These are phyloP conservation scores for Takashimella tepidaria DNA, from an alignment of 1,284 basidiomycete species.

Conservation along the genomic window DNA sequence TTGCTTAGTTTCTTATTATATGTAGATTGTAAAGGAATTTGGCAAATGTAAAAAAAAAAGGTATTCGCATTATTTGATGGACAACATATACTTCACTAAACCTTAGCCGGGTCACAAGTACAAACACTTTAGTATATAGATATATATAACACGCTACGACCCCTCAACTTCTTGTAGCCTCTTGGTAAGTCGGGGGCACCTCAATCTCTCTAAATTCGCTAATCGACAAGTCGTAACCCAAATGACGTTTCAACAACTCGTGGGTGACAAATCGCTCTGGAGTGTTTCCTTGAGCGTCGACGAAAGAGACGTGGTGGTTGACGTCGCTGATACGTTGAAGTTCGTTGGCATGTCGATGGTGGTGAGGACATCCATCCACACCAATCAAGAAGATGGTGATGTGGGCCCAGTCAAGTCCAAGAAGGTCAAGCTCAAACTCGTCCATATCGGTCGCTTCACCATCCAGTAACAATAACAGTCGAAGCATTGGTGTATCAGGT, in stretches of 20 bases:
- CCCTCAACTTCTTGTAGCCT: no score
- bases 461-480: constrained; percentile 19
- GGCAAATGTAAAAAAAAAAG: no score
- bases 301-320: constrained; percentile 22
- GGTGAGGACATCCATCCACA: constrained; percentile 22
- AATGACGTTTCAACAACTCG: constrained; percentile 16
- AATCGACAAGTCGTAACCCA: constrained; percentile 14
- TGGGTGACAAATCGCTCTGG: constrained; percentile 25
- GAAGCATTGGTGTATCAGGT: constrained; percentile 18
- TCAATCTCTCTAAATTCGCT: constrained; percentile 12
- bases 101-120: no score
- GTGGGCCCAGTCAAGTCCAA: constrained; percentile 19
- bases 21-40: no score
- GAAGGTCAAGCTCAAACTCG: constrained; percentile 23
- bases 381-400: constrained; percentile 25
- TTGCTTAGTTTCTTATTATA: no score
- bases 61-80: no score
- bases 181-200: constrained; percentile 8
- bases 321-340: constrained; percentile 18
- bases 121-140: no score
- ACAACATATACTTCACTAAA: no score
- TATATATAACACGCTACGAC: no score
- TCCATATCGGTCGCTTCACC: constrained; percentile 23
- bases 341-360: constrained; percentile 25
- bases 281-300: constrained; percentile 23